phyloP scores from a whole-genome alignment of 176 grass and related monocot genomes.

The bread wheat (Triticum aestivum) region DNA sequence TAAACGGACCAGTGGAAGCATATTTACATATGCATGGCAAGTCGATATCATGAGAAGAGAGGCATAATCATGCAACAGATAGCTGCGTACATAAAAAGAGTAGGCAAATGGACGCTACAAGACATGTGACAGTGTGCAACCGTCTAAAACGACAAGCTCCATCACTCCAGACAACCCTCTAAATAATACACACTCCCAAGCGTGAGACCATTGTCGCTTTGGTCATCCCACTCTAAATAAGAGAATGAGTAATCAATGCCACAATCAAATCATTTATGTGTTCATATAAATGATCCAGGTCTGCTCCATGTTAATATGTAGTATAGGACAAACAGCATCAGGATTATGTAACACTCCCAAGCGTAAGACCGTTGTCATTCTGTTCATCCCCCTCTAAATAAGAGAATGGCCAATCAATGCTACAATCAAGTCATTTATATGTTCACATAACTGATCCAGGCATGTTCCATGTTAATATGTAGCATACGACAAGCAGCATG shows the following conservation, averaged over 20 bases:
- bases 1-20: neutral
- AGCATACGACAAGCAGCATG: neutral
- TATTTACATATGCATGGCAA: neutral
- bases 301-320: neutral
- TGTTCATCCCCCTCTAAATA: neutral
- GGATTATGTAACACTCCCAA: neutral
- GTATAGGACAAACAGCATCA: neutral
- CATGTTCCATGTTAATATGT: neutral
- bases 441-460: neutral
- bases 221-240: neutral
- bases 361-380: neutral
- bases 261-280: neutral
- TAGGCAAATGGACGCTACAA: neutral
- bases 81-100: neutral
- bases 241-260: neutral
- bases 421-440: neutral
- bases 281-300: neutral
- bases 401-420: neutral
- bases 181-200: neutral
- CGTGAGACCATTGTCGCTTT: neutral
- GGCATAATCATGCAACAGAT: slow-evolving; percentile 6
- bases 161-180: neutral
- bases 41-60: neutral
- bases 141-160: neutral
- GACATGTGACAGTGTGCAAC: neutral